Evolutionary conservation across 768 basidiomycete species (phyloP).

Genomic region (Lactifluus piperatus): DNA sequence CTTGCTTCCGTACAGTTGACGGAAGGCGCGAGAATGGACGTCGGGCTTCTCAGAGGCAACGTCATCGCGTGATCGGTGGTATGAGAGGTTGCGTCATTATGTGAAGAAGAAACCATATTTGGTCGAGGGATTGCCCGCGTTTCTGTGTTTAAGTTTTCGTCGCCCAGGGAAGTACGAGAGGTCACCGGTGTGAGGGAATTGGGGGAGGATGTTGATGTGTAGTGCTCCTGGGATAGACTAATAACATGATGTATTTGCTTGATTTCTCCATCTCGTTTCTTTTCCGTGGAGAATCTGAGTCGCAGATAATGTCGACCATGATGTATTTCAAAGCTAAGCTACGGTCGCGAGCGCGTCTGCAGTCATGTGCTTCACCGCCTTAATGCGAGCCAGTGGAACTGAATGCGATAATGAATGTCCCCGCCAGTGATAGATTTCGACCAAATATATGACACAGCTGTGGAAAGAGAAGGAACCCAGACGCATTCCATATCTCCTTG

Average conservation of each 20-base stretch:
- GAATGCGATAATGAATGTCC: conserved; percentile 18
- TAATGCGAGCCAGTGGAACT: conserved; percentile 10
- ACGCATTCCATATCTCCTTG: conserved; percentile 18
- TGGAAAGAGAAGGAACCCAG: not conserved
- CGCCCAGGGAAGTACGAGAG: not conserved
- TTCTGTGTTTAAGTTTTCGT: not conserved
- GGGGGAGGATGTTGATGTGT: not conserved
- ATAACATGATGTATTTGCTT: conserved; percentile 9
- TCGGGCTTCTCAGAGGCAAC: conserved; percentile 21
- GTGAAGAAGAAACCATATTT: not conserved
- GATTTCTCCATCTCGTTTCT: conserved; percentile 11
- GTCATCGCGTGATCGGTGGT: not conserved
- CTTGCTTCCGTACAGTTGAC: conserved; percentile 26
- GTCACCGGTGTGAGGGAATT: not conserved
- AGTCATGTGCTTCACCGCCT: conserved; percentile 1
- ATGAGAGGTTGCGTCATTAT: not conserved
- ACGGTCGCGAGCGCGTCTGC: not conserved
- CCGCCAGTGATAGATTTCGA: conserved; percentile 12
- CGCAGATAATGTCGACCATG: conserved; percentile 11
- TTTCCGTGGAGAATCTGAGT: conserved; percentile 8
- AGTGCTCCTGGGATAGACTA: not conserved
- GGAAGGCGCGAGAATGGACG: conserved; percentile 34
- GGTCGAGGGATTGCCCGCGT: not conserved
- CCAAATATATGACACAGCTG: not conserved
- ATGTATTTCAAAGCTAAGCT: conserved; percentile 7